Evolutionary conservation across 805 yeast genomes (phyloP), one percentile per base, ranked within the genome.

Genomic region (Suhomyces emberorum): DNA sequence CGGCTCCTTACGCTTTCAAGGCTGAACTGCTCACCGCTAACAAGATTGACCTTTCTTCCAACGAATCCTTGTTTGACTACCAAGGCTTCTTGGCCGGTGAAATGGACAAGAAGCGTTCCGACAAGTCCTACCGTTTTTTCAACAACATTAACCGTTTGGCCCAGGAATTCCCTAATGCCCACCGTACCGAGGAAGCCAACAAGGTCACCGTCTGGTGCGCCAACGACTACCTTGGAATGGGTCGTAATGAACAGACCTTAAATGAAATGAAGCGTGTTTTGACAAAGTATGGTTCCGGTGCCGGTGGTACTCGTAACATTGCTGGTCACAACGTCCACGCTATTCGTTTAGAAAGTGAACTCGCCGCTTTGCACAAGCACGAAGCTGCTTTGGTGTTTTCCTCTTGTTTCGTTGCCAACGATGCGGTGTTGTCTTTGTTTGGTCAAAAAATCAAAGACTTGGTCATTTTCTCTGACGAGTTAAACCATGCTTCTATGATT

Each of bases 181-280:
- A 93, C 57, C 77, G 93, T 47, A 74, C 81, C 39, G 43, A 56
- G 24, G 87, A 82, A 54, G 69, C 69, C 11, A 95, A 88, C 53
- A 85, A 85, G 57, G 98, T 93, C 41, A 88, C 95, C 35, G 98
- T 93, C 40, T 93, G 99, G 99, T 93, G 99, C 57, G 89, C 98
- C 28, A 93, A 93, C 61, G 99, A 93, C 63, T 93, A 93, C 61
- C 72, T 93, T 43, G 97, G 98, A 9, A 86, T 93, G 93, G 91
- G 96, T 35, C 80, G 78, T 54, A 85, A 91, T 59, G 74, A 74
- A 44, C 68, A 73, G 44, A 91, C 91, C 29, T 66, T 88, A 41
- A 65, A 76, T 12, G 79, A 79, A 38, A 93, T 91, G 91, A 82
- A 83, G 50, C 59, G 70, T 32, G 81, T 95, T 12, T 73, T 93